Evolutionary conservation across 306 rosid species (phyloP).

Genomic region (Citrullus colocynthis): DNA sequence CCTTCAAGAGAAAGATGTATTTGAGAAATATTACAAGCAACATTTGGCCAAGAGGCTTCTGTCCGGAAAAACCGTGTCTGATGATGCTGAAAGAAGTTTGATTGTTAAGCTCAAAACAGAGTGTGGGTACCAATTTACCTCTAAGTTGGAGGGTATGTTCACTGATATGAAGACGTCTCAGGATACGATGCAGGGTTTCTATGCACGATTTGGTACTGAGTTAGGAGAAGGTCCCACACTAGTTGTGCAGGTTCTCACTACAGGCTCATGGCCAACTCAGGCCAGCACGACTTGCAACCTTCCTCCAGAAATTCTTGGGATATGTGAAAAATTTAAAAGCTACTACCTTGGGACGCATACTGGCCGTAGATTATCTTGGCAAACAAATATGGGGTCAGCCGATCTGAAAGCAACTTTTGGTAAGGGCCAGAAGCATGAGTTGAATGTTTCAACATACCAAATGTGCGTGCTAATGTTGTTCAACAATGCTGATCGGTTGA

Average conservation of each 20-base stretch:
- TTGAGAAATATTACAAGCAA: conserved; percentile 75
- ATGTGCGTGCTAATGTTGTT: conserved; percentile 87
- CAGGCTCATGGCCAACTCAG: conserved; percentile 85
- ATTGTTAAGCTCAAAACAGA: conserved; percentile 83
- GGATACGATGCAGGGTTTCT: conserved; percentile 75
- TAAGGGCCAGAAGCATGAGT: conserved; percentile 69
- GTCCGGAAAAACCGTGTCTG: conserved; percentile 65
- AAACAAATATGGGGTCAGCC: conserved; percentile 75
- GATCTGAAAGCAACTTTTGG: conserved; percentile 74
- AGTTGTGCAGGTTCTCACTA: conserved; percentile 65
- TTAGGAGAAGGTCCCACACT: conserved; percentile 64
- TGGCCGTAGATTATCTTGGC: conserved; percentile 80
- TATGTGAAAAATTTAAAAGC: conserved; percentile 58
- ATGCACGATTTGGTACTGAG: conserved; percentile 29
- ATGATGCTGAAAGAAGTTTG: conserved; percentile 79
- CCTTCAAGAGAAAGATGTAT: conserved; percentile 73
- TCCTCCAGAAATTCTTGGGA: conserved; percentile 58
- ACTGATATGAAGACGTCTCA: conserved; percentile 74
- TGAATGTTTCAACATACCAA: conserved; percentile 74
- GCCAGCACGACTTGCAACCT: conserved; percentile 60
- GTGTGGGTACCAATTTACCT: conserved; percentile 70
- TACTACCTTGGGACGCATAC: conserved; percentile 72
- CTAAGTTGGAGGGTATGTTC: conserved; percentile 78
- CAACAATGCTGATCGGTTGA: conserved; percentile 51
- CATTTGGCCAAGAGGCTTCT: conserved; percentile 84